phyloP scores from a whole-genome alignment of 2,329 filamentous ascomycete species.

The Bipolaris bicolor region DNA sequence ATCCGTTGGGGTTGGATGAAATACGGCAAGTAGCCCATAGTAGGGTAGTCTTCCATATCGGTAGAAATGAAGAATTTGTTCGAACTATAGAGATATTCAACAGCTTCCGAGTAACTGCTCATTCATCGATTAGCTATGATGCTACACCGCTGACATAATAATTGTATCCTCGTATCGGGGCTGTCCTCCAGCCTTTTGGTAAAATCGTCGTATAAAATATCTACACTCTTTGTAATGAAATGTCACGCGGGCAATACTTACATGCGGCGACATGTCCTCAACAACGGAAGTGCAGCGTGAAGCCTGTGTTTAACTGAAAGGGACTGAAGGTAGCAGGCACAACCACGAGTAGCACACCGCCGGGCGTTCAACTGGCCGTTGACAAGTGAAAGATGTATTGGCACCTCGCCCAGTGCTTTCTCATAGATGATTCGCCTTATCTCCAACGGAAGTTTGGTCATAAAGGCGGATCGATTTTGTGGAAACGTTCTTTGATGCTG shows the following conservation, averaged over 20 bases:
- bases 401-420: constrained; percentile 17
- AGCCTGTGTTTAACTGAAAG: constrained; percentile 1
- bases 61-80: constrained; percentile 28
- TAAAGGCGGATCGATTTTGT: constrained; percentile 27
- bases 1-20: constrained; percentile 30
- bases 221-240: neutral
- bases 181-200: neutral
- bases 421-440: constrained; percentile 30
- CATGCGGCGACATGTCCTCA: constrained; percentile 32
- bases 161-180: neutral
- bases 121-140: constrained; percentile 1
- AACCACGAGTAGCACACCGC: constrained; percentile 4
- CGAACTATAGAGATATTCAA: constrained; percentile 29
- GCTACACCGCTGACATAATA: neutral
- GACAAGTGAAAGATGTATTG: constrained; percentile 18
- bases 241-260: constrained; percentile 12
- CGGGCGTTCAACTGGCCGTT: constrained; percentile 16
- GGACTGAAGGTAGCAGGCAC: constrained; percentile 5
- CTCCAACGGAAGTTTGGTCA: constrained; percentile 29
- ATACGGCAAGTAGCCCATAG: constrained; percentile 24
- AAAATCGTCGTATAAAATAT: neutral
- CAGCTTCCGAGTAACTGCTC: constrained; percentile 32
- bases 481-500: constrained; percentile 17
- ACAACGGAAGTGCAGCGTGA: constrained; percentile 13
- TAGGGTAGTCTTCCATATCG: constrained; percentile 17